Conservation (phyloP, 371 early-diverging fungal genomes). For the Haplosporangium sp. region DNA sequence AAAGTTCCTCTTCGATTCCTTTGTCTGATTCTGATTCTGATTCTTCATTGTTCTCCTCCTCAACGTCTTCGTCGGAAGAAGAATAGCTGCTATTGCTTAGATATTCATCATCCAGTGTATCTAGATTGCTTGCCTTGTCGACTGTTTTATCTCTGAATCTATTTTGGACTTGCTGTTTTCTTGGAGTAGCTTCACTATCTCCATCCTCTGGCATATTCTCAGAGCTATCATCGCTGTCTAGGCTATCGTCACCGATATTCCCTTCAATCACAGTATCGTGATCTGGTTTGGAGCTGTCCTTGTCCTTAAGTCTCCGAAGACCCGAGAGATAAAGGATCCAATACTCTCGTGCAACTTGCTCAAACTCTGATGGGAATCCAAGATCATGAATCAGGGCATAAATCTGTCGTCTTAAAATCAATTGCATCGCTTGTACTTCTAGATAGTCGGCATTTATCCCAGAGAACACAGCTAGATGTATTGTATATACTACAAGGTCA, state of each 20-base stretch:
- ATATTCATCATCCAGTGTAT: conserved; percentile 25
- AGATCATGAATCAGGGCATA: conserved; percentile 28
- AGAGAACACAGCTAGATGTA: conserved; percentile 11
- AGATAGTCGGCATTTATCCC: conserved; percentile 18
- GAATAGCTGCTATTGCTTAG: conserved; percentile 12
- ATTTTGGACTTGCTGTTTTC: neutral
- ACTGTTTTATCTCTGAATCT: conserved; percentile 23
- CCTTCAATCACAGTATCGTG: neutral
- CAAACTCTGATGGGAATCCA: conserved; percentile 33
- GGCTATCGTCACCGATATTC: too few relatives aligned
- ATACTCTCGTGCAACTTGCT: conserved; percentile 34
- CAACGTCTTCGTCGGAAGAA: conserved; percentile 17
- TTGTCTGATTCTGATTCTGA: neutral
- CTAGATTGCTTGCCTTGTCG: neutral
- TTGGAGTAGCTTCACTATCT: neutral
- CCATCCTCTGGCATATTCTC: neutral
- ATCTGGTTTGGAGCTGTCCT: too few relatives aligned
- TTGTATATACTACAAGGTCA: neutral
- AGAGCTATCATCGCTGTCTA: neutral
- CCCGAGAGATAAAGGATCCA: conserved; percentile 26
- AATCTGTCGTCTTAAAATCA: conserved; percentile 29
- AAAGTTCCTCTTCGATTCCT: neutral
- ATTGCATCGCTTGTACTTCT: conserved; percentile 20
- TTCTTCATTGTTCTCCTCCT: neutral
- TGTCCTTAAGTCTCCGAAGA: neutral